Evolutionary conservation across 192 early-diverging fungal species (phyloP).

Genomic region (Gonapodya prolifera): DNA sequence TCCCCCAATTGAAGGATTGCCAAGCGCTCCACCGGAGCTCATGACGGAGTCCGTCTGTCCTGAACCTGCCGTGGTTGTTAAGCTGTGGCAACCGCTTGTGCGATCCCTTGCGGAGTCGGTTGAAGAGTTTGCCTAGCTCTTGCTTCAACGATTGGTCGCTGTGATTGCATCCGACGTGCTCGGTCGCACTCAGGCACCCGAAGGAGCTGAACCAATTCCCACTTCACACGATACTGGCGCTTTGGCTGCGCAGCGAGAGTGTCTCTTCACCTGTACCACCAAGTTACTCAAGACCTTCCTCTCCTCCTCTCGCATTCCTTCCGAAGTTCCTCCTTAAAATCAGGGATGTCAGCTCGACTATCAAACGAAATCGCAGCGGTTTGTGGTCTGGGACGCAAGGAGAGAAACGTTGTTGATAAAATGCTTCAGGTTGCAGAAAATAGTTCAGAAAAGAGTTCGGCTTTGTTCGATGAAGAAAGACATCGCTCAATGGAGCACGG

Average conservation of each 20-base stretch:
- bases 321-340: background rate
- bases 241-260: background rate
- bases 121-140: background rate
- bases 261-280: background rate
- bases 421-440: too few relatives aligned
- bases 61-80: background rate
- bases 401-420: too few relatives aligned
- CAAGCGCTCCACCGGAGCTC: background rate
- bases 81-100: background rate
- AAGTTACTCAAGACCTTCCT: background rate
- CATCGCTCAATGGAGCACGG: too few relatives aligned
- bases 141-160: background rate
- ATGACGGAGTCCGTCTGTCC: background rate
- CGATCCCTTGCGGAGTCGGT: background rate
- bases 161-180: background rate
- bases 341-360: too few relatives aligned
- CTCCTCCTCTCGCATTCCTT: background rate
- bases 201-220: background rate
- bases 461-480: too few relatives aligned
- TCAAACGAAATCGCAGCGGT: too few relatives aligned
- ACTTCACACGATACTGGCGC: background rate
- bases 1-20: background rate
- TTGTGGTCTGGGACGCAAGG: too few relatives aligned
- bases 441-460: too few relatives aligned
- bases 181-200: background rate